A percentile compares a stretch with the other conserved stretches of the same genome.
Evolutionary conservation across 2,329 filamentous ascomycete genomes (phyloP).

Genomic region (Microthyrium microscopicum): DNA sequence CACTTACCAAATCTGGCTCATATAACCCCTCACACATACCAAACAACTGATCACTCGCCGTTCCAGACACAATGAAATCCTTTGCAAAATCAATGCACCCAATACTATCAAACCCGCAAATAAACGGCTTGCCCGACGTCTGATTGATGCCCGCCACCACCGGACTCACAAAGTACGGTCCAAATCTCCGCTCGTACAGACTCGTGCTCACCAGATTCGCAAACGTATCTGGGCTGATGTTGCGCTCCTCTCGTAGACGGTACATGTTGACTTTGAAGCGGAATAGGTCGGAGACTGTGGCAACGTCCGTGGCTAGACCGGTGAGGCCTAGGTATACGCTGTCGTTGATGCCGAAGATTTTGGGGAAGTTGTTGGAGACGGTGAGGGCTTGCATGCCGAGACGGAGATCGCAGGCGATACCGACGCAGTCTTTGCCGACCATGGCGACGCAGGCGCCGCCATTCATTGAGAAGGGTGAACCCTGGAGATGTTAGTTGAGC

Average conservation of each 20-base stretch:
- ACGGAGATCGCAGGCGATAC: constrained; percentile 96
- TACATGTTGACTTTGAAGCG: constrained; percentile 99
- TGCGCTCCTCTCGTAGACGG: constrained; percentile 90
- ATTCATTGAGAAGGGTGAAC: constrained; percentile 84
- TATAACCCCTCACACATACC: constrained; percentile 96
- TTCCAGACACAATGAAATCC: constrained; percentile 97
- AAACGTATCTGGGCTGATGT: constrained; percentile 87
- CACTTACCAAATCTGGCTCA: constrained; percentile 84
- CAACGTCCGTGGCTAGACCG: constrained; percentile 88
- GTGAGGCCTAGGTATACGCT: constrained; percentile 93
- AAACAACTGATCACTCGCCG: constrained; percentile 92
- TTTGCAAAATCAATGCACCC: constrained; percentile 99
- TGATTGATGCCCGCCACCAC: constrained; percentile 91
- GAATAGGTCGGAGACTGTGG: constrained; percentile 89
- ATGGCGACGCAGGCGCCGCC: constrained; percentile 95
- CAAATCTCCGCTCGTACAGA: constrained; percentile 91
- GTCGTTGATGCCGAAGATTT: constrained; percentile 95
- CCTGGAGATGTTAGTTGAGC: constrained; percentile 35
- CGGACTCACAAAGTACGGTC: constrained; percentile 88
- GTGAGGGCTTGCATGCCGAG: constrained; percentile 93
- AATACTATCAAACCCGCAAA: constrained; percentile 98
- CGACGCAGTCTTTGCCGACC: constrained; percentile 99
- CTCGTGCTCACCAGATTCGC: constrained; percentile 85
- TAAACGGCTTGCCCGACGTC: constrained; percentile 88
- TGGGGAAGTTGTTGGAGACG: constrained; percentile 99